A percentile compares a stretch with the other conserved stretches of the same genome.
These are phyloP conservation scores for Eucalyptus globulus DNA, from an alignment of 345 rosid genomes.

Conservation along the genomic window DNA sequence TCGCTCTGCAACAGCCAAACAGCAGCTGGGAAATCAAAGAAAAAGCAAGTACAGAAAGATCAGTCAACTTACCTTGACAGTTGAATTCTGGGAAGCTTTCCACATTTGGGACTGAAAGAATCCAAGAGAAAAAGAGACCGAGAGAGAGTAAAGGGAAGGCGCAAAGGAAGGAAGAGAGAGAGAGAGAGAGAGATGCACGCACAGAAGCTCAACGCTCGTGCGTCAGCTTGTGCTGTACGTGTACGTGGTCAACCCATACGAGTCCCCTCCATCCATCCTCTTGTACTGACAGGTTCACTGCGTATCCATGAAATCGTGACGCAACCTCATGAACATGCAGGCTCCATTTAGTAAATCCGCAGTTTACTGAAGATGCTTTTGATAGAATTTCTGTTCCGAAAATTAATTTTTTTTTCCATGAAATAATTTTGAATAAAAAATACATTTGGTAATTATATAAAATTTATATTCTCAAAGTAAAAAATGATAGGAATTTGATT, in stretches of 20 bases:
- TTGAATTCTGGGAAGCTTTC: neutral
- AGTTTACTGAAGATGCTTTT: no score
- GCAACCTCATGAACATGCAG: neutral
- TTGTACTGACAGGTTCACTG: neutral
- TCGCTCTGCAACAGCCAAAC: neutral
- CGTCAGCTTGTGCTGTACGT: neutral
- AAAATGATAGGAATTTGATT: no score
- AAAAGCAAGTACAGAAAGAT: neutral
- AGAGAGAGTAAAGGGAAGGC: neutral
- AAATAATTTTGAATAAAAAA: no score
- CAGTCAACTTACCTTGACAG: neutral
- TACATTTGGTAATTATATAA: accelerated
- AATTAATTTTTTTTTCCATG: no score
- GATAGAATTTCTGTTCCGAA: no score
- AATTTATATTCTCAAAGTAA: no score
- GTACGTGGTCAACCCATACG: neutral
- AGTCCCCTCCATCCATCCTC: neutral
- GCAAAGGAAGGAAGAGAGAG: neutral
- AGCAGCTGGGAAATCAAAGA: neutral
- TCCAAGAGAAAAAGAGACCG: neutral
- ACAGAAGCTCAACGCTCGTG: neutral
- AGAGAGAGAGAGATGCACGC: neutral
- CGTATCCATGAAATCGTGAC: neutral
- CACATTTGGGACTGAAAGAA: neutral
- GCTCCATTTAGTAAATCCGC: neutral